These are phyloP conservation scores for Gleditsia sinensis DNA, from an alignment of 306 rosid genomes.

Conservation along the genomic window DNA sequence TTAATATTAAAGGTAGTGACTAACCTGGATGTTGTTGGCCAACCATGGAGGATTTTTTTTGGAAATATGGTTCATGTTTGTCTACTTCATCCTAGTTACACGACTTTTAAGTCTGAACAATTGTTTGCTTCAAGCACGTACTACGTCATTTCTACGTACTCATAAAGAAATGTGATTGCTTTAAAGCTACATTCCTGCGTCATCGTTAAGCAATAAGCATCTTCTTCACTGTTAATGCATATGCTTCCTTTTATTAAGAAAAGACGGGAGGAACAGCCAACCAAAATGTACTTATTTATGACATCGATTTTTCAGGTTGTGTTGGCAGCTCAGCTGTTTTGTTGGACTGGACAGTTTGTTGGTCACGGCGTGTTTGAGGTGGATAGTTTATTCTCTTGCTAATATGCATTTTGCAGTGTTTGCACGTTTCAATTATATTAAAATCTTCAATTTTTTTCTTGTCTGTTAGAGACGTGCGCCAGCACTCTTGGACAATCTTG, in stretches of 20 bases:
- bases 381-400: conserved; percentile 20
- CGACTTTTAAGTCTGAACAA: neutral
- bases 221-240: neutral
- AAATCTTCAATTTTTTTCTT: neutral
- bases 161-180: neutral
- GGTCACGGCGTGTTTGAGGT: conserved; percentile 98
- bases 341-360: conserved; percentile 86
- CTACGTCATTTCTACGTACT: neutral
- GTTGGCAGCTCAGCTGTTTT: conserved; percentile 71
- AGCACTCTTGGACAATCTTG: conserved; percentile 82
- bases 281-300: conserved; percentile 4
- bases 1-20: neutral
- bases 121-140: neutral
- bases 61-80: neutral
- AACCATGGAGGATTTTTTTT: neutral
- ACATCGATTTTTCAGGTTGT: conserved; percentile 55
- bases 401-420: conserved; percentile 2
- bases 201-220: neutral
- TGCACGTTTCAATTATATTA: conserved; percentile 11
- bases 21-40: neutral
- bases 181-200: neutral
- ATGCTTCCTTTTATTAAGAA: neutral
- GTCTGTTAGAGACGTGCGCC: conserved; percentile 87
- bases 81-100: neutral
- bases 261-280: neutral